Base-by-base conservation (phyloP, 805 yeast genomes). In the Starmerella floris region DNA sequence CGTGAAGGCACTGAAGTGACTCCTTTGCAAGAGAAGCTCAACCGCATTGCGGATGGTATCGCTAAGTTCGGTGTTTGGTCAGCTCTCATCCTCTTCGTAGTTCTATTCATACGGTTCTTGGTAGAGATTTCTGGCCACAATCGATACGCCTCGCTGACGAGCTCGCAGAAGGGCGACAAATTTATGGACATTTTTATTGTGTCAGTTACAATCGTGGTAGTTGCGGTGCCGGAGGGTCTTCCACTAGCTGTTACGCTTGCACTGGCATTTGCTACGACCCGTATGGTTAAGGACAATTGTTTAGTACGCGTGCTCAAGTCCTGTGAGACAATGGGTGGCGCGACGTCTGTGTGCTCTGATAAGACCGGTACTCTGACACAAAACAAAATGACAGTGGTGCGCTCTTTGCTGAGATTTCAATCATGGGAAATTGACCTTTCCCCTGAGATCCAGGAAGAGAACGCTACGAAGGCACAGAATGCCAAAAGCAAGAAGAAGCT, bases 271-370 rank as follows among this genome's bases (percentile, higher is more conserved):
- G 98, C 99, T 2, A 91, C 98, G 2, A 87, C 95, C 9, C 74
- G 97, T 62, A 91, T 91, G 99, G 85, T 94, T 19, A 81, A 82
- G 60, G 95, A 91, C 60, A 94, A 93, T 50, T 88, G 88, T 59
- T 68, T 91, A 55, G 99, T 91, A n/a, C 76, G 98, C 54, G 94
- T 84, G 9, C 68, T 91, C 51, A 79, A 78, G 56, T 79, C 94
- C 36, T 91, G 98, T 70, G 99, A 91, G 63, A 91, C 95, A 16
- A 88, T 91, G 97, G 98, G 99, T 34, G 84, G 94, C 37, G 98
- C 96, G 2, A 91, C 97, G 13, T 91, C 95, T 3, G 71, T 91
- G 40, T 91, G 98, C 62, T 85, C 96, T 0, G 98, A 91, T 65
- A 88, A 91, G 61, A 91, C 98, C 1, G 98, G 98, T 46, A 91